A percentile compares a stretch with the other conserved stretches of the same genome.
Conservation (phyloP, 805 yeast species). For the Candida broadrunensis region DNA sequence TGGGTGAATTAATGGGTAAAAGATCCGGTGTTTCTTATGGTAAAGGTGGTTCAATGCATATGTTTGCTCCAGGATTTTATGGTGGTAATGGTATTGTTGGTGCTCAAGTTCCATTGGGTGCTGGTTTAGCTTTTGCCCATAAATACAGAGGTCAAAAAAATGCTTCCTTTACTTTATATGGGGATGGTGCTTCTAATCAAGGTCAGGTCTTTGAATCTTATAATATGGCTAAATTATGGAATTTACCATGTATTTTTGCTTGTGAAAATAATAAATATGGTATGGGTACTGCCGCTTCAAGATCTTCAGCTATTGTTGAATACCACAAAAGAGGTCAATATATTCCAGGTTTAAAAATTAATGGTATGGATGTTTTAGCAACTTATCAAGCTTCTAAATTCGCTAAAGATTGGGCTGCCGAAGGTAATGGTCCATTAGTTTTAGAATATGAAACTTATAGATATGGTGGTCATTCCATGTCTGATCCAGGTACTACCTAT, state of each 20-base stretch:
- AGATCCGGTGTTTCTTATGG: constrained; percentile 94
- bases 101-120: constrained; percentile 98
- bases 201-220: constrained; percentile 98
- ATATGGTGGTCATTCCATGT: constrained; percentile 99
- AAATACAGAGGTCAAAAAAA: constrained; percentile 78
- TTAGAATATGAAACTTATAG: constrained; percentile 97
- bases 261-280: constrained; percentile 99
- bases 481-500: constrained; percentile 99
- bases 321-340: constrained; percentile 99
- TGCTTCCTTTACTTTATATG: constrained; percentile 87
- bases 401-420: constrained; percentile 92
- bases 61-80: constrained; percentile 92
- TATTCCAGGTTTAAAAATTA: constrained; percentile 97
- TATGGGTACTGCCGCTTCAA: constrained; percentile 98
- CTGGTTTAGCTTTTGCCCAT: constrained; percentile 98
- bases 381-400: constrained; percentile 93
- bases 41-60: constrained; percentile 99
- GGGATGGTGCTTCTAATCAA: constrained; percentile 99
- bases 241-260: constrained; percentile 89
- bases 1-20: constrained; percentile 97
- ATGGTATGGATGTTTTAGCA: constrained; percentile 98
- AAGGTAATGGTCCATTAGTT: constrained; percentile 95
- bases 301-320: constrained; percentile 95
- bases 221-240: constrained; percentile 99
- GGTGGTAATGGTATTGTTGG: constrained; percentile 99